Base-by-base conservation (phyloP, 2,329 filamentous ascomycete genomes). In the Sordariomycetes sp. region DNA sequence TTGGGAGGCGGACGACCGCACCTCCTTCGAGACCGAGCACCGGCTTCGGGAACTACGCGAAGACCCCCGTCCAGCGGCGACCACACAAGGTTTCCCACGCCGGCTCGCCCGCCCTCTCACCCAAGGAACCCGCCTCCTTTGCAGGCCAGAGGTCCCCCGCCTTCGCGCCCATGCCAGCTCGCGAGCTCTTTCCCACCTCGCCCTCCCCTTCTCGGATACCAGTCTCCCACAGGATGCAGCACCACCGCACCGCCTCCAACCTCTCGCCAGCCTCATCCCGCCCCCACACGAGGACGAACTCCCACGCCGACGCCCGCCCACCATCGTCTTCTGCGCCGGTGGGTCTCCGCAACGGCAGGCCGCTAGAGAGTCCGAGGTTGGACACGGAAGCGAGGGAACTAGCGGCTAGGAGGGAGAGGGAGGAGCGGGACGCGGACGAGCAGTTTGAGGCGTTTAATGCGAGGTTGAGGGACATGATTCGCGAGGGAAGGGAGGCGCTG, bases 401-500 rank as follows among this genome's bases (percentile, higher is more conserved):
- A 58, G 84, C 89, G 6, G 84, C 84, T n/a, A 80, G 82, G 65
- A 81, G 86, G 62, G 76, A 84, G 25, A 81, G 82, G 55, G 87
- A 88, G 59, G 90, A 96, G 64, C 77, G 84, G 52, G 85, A 91
- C 63, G 81, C 88, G 8, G 90, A 97, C 63, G 82, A 85, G 51
- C 84, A 86, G 56, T 86, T 97, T 63, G 84, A 83, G 54, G 81
- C 86, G 28, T 84, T 97, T 70, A 95, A 94, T 66, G 78, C 82
- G 53, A 83, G 87, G 63, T 74, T 97, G 53, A 82, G 87, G 65
- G 87, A 85, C 36, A 90, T 99, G 87, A 95, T 99, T 57, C 79
- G 85, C 1, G 86, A 97, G 69, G 94, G 91, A 0, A 86, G 86
- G 63, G 87, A 94, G 68, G 94, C 94, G 1, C 72, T 99, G 20